Evolutionary conservation across 2,329 filamentous ascomycete species (phyloP), one percentile per base, ranked within the genome.

Genomic region (Ceratocystis cubensis): DNA sequence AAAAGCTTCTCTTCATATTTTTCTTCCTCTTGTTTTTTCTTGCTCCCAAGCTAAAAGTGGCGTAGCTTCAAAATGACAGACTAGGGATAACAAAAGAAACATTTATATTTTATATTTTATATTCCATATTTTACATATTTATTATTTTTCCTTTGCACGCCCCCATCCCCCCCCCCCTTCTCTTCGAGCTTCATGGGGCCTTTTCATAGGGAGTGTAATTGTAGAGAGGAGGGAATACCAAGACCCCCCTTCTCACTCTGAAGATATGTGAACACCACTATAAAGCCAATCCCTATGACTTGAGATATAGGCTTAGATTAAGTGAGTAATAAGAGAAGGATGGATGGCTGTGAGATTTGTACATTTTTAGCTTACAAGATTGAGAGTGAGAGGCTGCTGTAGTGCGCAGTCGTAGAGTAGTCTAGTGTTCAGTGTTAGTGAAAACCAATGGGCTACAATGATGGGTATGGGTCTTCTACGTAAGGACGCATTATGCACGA

Each of bases 81-180:
- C 56, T 37, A 59, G 56, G 56, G 33, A 59, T 8, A 59, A 13
- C 8, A 59, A 37, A 15, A 59, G 56, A 59, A 59, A 59, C 56
- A 59, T 25, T 20, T 20, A 8, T 22, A 20, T 20, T n/a, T 22
- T 50, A 3, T 50, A 50, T 33, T 28, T 28, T 28, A 28, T 28
- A 5, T 22, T 50, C 6, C 20, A 22, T 20, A 50, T 50, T 50
- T 7, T 7, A 20, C 48, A 13, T 1, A 13, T 50, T 8, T 50
- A n/a, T 20, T 25, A 50, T 25, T 5, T 25, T 25, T 25, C 48
- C n/a, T 22, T 41, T 17, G 3, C 8, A 53, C 48, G 5, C 48
- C 48, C 46, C 44, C 13, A 3, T 5, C 44, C 5, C 17, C 5
- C 17, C 45, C n/a, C 45, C 15, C 48, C 48, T 10, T 20, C 48